phyloP scores from a whole-genome alignment of 805 yeast species.

The Yarrowia sp. region DNA sequence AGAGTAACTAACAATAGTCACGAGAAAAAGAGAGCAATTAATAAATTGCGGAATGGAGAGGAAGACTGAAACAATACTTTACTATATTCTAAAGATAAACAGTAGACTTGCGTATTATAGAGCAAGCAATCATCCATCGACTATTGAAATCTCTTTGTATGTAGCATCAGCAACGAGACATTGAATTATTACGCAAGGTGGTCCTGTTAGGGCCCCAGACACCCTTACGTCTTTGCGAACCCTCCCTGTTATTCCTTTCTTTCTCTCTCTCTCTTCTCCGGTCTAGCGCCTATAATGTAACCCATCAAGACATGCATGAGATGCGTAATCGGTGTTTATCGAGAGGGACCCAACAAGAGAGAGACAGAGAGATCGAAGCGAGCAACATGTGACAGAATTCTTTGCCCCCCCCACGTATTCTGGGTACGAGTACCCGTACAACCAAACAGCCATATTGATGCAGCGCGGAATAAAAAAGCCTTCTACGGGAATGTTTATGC shows the following conservation, averaged over 20 bases:
- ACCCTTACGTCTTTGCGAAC: not conserved
- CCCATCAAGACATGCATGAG: slow-evolving; percentile 9
- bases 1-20: not conserved
- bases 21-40: not conserved
- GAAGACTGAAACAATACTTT: too few relatives aligned
- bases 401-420: too few relatives aligned
- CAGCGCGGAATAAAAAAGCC: not conserved
- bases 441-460: too few relatives aligned
- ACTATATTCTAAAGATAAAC: too few relatives aligned
- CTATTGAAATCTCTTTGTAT: not conserved
- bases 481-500: not conserved
- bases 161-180: not conserved
- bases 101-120: not conserved
- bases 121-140: not conserved
- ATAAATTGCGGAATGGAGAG: too few relatives aligned
- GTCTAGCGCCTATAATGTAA: not conserved
- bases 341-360: not conserved
- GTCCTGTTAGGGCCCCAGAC: not conserved
- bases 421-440: too few relatives aligned
- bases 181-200: not conserved
- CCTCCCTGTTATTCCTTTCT: not conserved
- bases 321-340: not conserved
- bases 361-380: not conserved
- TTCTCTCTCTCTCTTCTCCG: not conserved
- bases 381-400: too few relatives aligned